A percentile compares a stretch with the other conserved stretches of the same genome.
These are phyloP conservation scores for Raffaelea deltoideospora DNA, from an alignment of 2,329 filamentous ascomycete species.

Conservation along the genomic window DNA sequence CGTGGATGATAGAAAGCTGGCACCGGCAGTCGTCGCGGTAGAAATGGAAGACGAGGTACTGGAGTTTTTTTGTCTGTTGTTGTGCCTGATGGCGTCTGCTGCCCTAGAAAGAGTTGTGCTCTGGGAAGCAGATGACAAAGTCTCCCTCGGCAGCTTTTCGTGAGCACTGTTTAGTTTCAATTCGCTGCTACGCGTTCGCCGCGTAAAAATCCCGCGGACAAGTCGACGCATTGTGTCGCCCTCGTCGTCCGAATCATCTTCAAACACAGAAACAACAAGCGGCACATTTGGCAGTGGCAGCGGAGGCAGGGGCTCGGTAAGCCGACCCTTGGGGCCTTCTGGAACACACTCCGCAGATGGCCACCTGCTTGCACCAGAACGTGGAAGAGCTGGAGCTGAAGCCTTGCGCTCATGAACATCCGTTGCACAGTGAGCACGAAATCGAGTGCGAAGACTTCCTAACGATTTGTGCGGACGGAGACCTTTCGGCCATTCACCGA, in stretches of 20 bases:
- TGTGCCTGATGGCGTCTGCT: background rate
- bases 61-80: conserved; percentile 6
- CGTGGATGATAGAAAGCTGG: background rate
- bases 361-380: too few relatives aligned
- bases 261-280: conserved; percentile 7
- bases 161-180: background rate
- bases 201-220: conserved; percentile 8
- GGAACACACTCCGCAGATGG: too few relatives aligned
- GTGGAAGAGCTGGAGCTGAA: too few relatives aligned
- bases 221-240: conserved; percentile 8
- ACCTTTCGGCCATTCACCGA: too few relatives aligned
- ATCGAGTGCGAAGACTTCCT: too few relatives aligned
- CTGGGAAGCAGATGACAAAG: background rate
- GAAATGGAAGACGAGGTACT: conserved; percentile 6
- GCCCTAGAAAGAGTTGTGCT: background rate
- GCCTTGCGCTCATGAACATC: too few relatives aligned
- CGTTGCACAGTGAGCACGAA: too few relatives aligned
- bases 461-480: too few relatives aligned
- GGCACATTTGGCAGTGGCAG: background rate
- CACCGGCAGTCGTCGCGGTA: conserved; percentile 1
- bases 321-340: background rate
- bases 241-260: conserved; percentile 10
- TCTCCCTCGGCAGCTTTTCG: background rate
- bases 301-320: background rate
- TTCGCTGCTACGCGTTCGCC: conserved; percentile 5